Evolutionary conservation across 164 flowering plant species (phyloP).

Genomic region (Vitis riparia): DNA sequence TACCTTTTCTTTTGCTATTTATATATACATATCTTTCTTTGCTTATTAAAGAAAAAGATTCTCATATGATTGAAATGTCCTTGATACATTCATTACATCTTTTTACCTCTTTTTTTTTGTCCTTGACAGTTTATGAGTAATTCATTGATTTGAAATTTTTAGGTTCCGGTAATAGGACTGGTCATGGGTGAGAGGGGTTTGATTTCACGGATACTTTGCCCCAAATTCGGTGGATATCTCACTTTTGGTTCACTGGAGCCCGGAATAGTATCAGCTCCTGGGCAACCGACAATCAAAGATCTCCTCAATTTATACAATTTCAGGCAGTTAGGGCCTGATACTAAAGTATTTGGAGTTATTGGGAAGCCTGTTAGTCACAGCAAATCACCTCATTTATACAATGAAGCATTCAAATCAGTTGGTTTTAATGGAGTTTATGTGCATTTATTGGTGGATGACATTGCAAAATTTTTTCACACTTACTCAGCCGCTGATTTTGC

Average conservation of each 20-base stretch:
- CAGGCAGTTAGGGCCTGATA: slow-evolving; percentile 66
- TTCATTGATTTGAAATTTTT: slow-evolving; percentile 16
- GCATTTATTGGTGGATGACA: slow-evolving; percentile 80
- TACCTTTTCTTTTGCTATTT: too few relatives aligned
- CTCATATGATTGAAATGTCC: neutral
- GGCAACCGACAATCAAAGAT: slow-evolving; percentile 87
- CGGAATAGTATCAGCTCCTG: slow-evolving; percentile 87
- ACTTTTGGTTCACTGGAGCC: slow-evolving; percentile 83
- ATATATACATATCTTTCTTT: too few relatives aligned
- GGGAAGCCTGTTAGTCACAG: slow-evolving; percentile 98
- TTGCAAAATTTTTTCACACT: slow-evolving; percentile 61
- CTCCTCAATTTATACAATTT: slow-evolving; percentile 68
- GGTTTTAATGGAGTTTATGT: slow-evolving; percentile 88
- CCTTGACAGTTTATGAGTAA: neutral
- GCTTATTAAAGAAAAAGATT: neutral
- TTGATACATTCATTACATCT: neutral
- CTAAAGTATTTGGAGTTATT: slow-evolving; percentile 85
- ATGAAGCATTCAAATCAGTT: slow-evolving; percentile 68
- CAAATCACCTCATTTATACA: slow-evolving; percentile 76
- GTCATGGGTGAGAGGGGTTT: slow-evolving; percentile 92
- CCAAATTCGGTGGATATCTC: slow-evolving; percentile 94
- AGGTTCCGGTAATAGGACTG: slow-evolving; percentile 90
- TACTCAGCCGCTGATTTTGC: slow-evolving; percentile 85
- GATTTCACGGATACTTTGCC: slow-evolving; percentile 81
- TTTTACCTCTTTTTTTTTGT: neutral